Evolutionary conservation across 768 basidiomycete genomes (phyloP).

Genomic region (Mycena venus): DNA sequence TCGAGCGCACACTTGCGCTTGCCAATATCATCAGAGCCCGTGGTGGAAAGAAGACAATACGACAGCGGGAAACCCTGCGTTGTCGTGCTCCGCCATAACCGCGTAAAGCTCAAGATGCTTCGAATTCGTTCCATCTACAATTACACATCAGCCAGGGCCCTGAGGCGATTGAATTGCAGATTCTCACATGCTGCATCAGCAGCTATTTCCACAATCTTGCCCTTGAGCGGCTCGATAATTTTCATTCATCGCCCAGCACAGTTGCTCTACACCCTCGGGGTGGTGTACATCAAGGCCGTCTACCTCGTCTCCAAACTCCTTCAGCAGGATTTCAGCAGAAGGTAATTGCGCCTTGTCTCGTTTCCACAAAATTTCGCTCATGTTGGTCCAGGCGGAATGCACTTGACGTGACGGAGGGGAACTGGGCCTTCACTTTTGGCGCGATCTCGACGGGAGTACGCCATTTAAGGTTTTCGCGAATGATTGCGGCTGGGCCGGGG

Average conservation of each 20-base stretch:
- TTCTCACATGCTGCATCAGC: too few relatives aligned
- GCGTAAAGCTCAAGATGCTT: slow-evolving; percentile 42
- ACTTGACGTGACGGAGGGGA: too few relatives aligned
- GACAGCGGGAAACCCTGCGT: too few relatives aligned
- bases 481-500: too few relatives aligned
- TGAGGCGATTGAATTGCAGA: too few relatives aligned
- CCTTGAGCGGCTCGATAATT: slow-evolving; percentile 29
- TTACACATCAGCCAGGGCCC: too few relatives aligned
- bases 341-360: slow-evolving; percentile 26
- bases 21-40: slow-evolving; percentile 30
- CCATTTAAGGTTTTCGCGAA: too few relatives aligned
- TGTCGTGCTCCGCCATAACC: slow-evolving; percentile 37
- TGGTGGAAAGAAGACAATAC: slow-evolving; percentile 40
- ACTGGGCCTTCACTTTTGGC: too few relatives aligned
- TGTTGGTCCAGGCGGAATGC: slow-evolving; percentile 27
- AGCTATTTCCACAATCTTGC: slow-evolving; percentile 37
- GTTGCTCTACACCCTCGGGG: neutral
- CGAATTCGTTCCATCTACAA: slow-evolving; percentile 29
- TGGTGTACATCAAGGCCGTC: slow-evolving; percentile 21
- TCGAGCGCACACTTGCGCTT: slow-evolving; percentile 33
- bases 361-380: slow-evolving; percentile 35
- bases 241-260: slow-evolving; percentile 31
- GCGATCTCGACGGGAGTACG: too few relatives aligned
- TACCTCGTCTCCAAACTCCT: slow-evolving; percentile 28
- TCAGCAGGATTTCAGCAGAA: slow-evolving; percentile 29